phyloP scores from a whole-genome alignment of 805 yeast genomes.

The Lachancea fermentati region DNA sequence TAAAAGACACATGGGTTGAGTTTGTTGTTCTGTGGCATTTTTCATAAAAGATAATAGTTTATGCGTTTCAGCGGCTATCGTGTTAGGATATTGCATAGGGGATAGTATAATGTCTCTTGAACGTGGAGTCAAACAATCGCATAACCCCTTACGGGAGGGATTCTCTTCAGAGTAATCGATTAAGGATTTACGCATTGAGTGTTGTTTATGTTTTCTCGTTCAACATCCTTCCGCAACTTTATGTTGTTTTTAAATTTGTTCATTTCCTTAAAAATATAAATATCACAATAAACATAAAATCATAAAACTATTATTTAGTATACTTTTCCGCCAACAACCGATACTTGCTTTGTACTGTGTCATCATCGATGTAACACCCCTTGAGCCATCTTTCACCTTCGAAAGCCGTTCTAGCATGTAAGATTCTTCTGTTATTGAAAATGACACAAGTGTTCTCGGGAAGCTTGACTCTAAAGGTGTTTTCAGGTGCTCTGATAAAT shows the following conservation, averaged over 20 bases:
- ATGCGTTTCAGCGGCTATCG: constrained; percentile 9
- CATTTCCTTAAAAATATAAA: background rate
- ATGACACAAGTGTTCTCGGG: constrained; percentile 58
- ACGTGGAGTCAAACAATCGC: constrained; percentile 13
- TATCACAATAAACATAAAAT: background rate
- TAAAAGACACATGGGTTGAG: constrained; percentile 11
- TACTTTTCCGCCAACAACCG: constrained; percentile 33
- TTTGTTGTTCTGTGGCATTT: constrained; percentile 22
- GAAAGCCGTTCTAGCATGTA: constrained; percentile 57
- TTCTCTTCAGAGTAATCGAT: background rate
- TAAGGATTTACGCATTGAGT: background rate
- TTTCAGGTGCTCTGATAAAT: constrained; percentile 44
- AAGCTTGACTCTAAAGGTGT: constrained; percentile 50
- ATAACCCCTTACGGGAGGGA: constrained; percentile 11
- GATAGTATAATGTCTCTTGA: constrained; percentile 1
- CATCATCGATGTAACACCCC: constrained; percentile 72
- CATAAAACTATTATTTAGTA: background rate
- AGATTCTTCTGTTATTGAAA: constrained; percentile 63
- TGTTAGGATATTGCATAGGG: background rate
- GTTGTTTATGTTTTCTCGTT: too few species aligned
- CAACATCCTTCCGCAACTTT: too few species aligned
- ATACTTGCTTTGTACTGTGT: constrained; percentile 58
- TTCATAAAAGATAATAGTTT: constrained; percentile 15
- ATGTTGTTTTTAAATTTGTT: too few species aligned
- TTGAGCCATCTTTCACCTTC: constrained; percentile 61